Base-by-base conservation (phyloP, 169 alveolate genomes). In the Cyclospora cayetanensis region DNA sequence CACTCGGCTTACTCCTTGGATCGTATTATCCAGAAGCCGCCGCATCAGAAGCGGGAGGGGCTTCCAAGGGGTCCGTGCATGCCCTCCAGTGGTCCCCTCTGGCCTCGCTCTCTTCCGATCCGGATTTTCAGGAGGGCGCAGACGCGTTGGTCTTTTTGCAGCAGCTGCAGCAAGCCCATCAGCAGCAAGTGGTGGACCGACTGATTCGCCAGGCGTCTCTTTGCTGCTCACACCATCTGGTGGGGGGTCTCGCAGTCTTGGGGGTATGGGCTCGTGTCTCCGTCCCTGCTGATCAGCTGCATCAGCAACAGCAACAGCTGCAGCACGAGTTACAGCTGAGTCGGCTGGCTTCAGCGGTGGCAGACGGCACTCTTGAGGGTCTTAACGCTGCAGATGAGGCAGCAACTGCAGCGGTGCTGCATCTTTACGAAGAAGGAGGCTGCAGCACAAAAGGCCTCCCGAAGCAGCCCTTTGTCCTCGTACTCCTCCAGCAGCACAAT, bases 261-360 rank as follows among this genome's bases (percentile, higher is more conserved):
- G 79, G 79, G 50, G 46, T 66, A 31, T 66, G 79, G 79, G 79
- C 79, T 18, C 79, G 79, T 20, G 46, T 29, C 2, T 22, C 29
- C 35, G 39, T 29, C 35, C 50, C 79, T 29, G 39, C 79, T 25
- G 79, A 37, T 31, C 79, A 66, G 79, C 79, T 31, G 46, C 79
- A 66, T 41, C 79, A 22, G 76, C 76, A 66, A 27, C 79, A 66
- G 79, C 79, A 66, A 27, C 79, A 66, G 79, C 79, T 66, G 79
- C 79, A 66, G 79, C 50, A 66, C 43, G 18, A 29, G 79, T 46
- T 66, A 46, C 79, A 66, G 79, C 79, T 66, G 79, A 41, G 79
- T 4, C 79, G 79, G 79, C 43, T 66, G 27, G 79, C 79, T 1
- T 41, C 39, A 66, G 79, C 79, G 9, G 79, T 66, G 4, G 79